Evolutionary conservation across 2,329 filamentous ascomycete species (phyloP).

Genomic region (Rhynchosporium agropyri): DNA sequence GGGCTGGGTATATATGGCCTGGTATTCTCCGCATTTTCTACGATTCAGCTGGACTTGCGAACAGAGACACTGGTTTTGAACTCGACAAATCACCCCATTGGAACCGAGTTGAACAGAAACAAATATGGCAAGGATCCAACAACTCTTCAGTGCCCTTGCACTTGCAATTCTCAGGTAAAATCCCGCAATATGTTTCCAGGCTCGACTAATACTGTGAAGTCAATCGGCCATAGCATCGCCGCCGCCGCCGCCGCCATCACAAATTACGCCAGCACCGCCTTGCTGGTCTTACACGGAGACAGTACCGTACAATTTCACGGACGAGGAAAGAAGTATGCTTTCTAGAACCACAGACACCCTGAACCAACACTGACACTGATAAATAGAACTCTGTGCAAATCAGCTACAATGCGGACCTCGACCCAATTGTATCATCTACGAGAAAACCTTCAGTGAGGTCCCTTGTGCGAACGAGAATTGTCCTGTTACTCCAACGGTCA

Average conservation of each 20-base stretch:
- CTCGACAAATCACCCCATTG: too few species aligned
- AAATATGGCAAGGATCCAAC: conserved; percentile 14
- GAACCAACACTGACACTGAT: conserved; percentile 7
- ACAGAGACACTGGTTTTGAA: too few species aligned
- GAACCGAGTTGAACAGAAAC: neutral
- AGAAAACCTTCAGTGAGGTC: conserved; percentile 19
- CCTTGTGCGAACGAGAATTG: conserved; percentile 27
- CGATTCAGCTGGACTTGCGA: too few species aligned
- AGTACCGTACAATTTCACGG: conserved; percentile 25
- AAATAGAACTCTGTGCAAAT: conserved; percentile 25
- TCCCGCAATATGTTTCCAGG: neutral
- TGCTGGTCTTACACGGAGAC: conserved; percentile 30
- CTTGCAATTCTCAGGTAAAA: conserved; percentile 23
- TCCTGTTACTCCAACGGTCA: conserved; percentile 32
- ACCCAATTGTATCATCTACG: conserved; percentile 25
- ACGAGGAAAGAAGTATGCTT: conserved; percentile 14
- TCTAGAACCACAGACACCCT: neutral
- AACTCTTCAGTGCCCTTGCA: conserved; percentile 7
- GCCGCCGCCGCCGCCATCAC: conserved; percentile 10
- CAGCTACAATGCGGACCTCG: conserved; percentile 20
- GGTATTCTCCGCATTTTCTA: too few species aligned
- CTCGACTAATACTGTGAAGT: conserved; percentile 17
- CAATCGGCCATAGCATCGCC: conserved; percentile 20
- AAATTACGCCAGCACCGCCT: neutral
- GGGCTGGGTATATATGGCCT: too few species aligned